phyloP scores from a whole-genome alignment of 2,329 filamentous ascomycete genomes.

The Cladosporium sp. region DNA sequence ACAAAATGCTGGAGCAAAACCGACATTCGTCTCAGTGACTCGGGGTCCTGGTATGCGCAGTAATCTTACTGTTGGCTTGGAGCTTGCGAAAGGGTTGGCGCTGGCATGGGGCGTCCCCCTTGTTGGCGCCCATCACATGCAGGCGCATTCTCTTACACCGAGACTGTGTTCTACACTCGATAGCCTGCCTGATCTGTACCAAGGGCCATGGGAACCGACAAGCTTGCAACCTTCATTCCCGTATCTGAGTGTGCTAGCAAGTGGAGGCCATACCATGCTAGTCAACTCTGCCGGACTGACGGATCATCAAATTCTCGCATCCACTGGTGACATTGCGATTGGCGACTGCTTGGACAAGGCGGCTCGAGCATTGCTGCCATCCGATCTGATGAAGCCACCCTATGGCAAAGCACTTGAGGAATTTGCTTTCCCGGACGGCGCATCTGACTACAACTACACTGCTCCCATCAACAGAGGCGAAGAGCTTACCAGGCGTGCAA shows the following conservation, averaged over 20 bases:
- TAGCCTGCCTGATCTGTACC: background rate
- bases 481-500: slow-evolving; percentile 48
- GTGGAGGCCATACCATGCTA: slow-evolving; percentile 88
- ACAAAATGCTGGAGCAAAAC: slow-evolving; percentile 49
- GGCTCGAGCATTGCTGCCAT: slow-evolving; percentile 73
- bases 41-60: slow-evolving; percentile 86
- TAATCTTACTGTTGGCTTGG: slow-evolving; percentile 74
- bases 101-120: slow-evolving; percentile 81
- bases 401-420: slow-evolving; percentile 78
- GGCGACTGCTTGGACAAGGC: slow-evolving; percentile 89
- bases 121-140: slow-evolving; percentile 93
- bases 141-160: slow-evolving; percentile 89
- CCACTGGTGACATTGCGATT: slow-evolving; percentile 77
- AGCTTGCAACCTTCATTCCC: slow-evolving; percentile 63
- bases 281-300: slow-evolving; percentile 69
- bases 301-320: slow-evolving; percentile 71
- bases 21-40: slow-evolving; percentile 83
- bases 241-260: slow-evolving; percentile 85
- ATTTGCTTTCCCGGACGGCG: slow-evolving; percentile 68
- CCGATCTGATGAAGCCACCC: slow-evolving; percentile 63
- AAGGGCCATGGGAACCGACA: slow-evolving; percentile 4
- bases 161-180: slow-evolving; percentile 54
- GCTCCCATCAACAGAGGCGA: slow-evolving; percentile 63
- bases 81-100: slow-evolving; percentile 83
- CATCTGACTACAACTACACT: slow-evolving; percentile 54